Evolutionary conservation across 1,139 yeast genomes (phyloP), one percentile per base, ranked within the genome.

Genomic region (Saccharomycopsis phalli): DNA sequence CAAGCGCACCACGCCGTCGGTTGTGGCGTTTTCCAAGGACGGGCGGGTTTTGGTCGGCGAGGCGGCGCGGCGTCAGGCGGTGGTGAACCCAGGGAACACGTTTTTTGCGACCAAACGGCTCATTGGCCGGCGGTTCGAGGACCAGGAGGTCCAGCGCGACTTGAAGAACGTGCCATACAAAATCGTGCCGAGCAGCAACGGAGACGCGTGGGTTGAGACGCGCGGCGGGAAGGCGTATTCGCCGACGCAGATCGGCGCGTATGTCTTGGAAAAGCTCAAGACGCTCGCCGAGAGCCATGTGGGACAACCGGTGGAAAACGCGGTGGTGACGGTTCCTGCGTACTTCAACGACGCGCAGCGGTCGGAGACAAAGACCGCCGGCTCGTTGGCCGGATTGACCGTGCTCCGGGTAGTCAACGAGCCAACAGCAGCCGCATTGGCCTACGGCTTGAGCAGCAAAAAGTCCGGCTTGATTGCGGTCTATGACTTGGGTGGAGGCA

Each of bases 381-480:
- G 88, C 8, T 69, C 70, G 47, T 58, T 76, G 34, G 76, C 77
- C 8, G 87, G 87, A 0, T 56, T 81, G 49, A 74, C 80, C 39
- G 78, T 81, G 2, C 59, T 80, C 38, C 62, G 91, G 50, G 86
- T 81, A 10, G 69, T 81, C 3, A 81, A 81, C 59, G 91, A 81
- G 55, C 91, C 91, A 3, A 81, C 91, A 0, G 88, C 88, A 1
- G 88, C 88, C 1, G 86, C 91, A 0, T 65, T 81, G 52, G 88
- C 91, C 3, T 81, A 81, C 56, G 93, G 93, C 1, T 61, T 81
- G 37, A 73, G 75, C 50, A 51, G 51, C 37, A 56, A 55, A 44
- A 65, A 69, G 52, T 78, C 74, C 53, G 87, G 87, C 6, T 59
- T 73, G 13, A 71, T 81, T 32, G 91, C 91, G 0, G 93, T 81